Percentiles rank a stretch among this genome's conserved stretches.
These are phyloP conservation scores for Amanita muscaria DNA, from an alignment of 768 basidiomycete genomes.

Conservation along the genomic window DNA sequence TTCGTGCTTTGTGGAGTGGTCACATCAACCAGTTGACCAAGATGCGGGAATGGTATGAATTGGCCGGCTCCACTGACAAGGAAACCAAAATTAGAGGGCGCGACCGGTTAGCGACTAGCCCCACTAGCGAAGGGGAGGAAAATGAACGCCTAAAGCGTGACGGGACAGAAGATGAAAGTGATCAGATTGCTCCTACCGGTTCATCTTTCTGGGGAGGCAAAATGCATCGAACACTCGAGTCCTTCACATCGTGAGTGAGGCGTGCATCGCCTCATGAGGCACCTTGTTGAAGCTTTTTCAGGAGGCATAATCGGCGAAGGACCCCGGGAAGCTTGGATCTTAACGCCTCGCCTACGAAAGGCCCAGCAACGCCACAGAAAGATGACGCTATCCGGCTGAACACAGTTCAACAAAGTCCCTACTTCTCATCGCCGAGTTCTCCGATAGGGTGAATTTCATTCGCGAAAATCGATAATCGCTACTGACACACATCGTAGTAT, in stretches of 20 bases:
- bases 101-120: conserved; percentile 17
- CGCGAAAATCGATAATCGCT: background rate
- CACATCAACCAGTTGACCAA: conserved; percentile 27
- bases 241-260: conserved; percentile 32
- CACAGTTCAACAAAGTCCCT: background rate
- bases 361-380: background rate
- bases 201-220: conserved; percentile 31
- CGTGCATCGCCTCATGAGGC: background rate
- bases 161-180: conserved; percentile 40
- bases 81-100: conserved; percentile 15
- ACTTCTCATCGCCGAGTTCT: background rate
- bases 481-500: background rate
- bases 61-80: conserved; percentile 10
- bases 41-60: conserved; percentile 29
- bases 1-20: conserved; percentile 38
- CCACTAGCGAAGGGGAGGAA: conserved; percentile 36
- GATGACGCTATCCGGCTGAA: background rate
- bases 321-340: conserved; percentile 2
- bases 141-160: conserved; percentile 20
- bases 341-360: conserved; percentile 1
- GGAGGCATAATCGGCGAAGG: conserved; percentile 8
- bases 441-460: background rate
- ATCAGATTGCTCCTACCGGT: conserved; percentile 14
- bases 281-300: conserved; percentile 4
- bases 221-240: conserved; percentile 35